Base-by-base conservation (phyloP, 2,329 filamentous ascomycete species). In the Aspergillus sp. region DNA sequence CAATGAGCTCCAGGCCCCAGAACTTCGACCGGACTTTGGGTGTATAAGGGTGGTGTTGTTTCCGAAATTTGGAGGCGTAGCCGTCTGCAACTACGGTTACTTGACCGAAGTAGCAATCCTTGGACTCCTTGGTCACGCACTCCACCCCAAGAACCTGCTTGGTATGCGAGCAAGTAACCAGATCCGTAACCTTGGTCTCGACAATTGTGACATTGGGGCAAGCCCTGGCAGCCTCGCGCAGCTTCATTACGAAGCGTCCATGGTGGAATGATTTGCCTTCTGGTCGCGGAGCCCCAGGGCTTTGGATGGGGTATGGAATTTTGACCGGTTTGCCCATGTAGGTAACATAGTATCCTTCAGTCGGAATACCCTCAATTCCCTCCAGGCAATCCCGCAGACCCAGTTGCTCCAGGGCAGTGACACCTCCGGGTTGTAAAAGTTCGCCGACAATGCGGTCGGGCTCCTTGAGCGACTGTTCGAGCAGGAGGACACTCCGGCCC, bases 401-500 rank as follows among this genome's bases (percentile, higher is more conserved):
- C 49, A 99, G 80, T 71, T 90, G 86, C 69, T 87, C 83, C 67
- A 99, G 81, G 7, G 95, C 90, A 52, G 85, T 81, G 34, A 96
- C 87, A 49, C 95, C 95, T 50, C 95, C 95, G 0, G 95, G 95
- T 76, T 99, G 95, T 66, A 99, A 80, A 63, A 99, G 79, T 78
- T 99, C 95, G 66, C 95, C 95, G 48, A 99, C 92, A 65, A 99
- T 99, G 62, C 95, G 87, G 78, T 98, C 89, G 18, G 95, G 95
- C 79, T 98, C 89, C 76, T 91, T 91, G 76, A 98, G 81, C 77
- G 87, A 96, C 68, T 85, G 85, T 79, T 99, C 95, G 50, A 99
- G 85, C 51, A 99, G 80, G 24, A 98, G 83, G 24, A 99, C 93
- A 72, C 90, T 96, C 62, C 95, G 87, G 53, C 92, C 93, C 78